Conservation (phyloP, 345 rosid genomes). For the Excoecaria cochinchinensis region DNA sequence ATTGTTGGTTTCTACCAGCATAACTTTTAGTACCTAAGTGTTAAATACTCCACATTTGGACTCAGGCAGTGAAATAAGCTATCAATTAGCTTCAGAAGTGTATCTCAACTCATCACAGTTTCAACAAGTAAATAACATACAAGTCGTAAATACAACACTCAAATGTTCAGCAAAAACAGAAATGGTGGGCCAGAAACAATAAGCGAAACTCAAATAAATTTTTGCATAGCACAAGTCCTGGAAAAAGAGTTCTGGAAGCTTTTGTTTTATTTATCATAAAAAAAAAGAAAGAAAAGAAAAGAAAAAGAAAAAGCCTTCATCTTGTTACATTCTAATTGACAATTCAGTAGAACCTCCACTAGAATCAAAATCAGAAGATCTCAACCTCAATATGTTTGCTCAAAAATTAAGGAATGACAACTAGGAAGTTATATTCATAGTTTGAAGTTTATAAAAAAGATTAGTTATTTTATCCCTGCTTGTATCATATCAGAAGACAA, state of each 20-base stretch:
- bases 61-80: background rate
- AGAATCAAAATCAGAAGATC: background rate
- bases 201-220: background rate
- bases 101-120: background rate
- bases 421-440: background rate
- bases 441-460: background rate
- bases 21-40: background rate
- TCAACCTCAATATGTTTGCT: background rate
- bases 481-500: background rate
- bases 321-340: background rate
- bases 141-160: background rate
- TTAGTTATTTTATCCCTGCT: background rate
- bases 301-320: no score
- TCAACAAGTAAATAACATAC: background rate
- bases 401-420: background rate
- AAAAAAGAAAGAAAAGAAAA: background rate
- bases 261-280: no score
- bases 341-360: background rate
- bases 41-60: background rate
- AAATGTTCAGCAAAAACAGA: background rate
- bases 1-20: background rate
- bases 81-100: background rate
- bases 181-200: background rate
- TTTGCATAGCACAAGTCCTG: background rate
- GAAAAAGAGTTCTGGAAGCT: background rate